phyloP scores from a whole-genome alignment of 1,139 yeast species.

The Scheffersomyces parashehatae region DNA sequence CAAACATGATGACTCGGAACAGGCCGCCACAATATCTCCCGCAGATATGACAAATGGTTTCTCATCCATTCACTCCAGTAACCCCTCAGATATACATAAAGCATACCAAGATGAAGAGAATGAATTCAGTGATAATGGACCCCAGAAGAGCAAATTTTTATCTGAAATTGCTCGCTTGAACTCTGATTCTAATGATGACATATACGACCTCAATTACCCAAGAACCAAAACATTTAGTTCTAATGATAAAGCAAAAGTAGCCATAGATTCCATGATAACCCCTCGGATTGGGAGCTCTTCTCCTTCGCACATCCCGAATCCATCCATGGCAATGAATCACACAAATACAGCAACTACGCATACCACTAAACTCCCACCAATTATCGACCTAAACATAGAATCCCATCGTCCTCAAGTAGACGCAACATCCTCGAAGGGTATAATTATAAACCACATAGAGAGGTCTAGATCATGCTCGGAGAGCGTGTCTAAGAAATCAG shows the following conservation, averaged over 20 bases:
- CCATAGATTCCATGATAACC: constrained; percentile 39
- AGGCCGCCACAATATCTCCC: not conserved
- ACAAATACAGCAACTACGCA: not conserved
- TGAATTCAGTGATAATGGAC: not conserved
- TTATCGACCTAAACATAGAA: constrained; percentile 8
- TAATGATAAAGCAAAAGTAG: constrained; percentile 38
- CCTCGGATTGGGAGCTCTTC: constrained; percentile 25
- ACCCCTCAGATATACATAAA: not conserved
- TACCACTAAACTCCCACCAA: constrained; percentile 8
- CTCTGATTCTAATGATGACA: constrained; percentile 37
- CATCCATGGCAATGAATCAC: too few species aligned
- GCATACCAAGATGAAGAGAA: constrained; percentile 4
- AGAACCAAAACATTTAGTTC: constrained; percentile 28
- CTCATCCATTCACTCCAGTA: not conserved
- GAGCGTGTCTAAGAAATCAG: constrained; percentile 37
- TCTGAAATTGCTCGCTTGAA: constrained; percentile 38
- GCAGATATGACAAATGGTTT: not conserved
- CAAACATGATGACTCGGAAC: not conserved
- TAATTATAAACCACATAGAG: constrained; percentile 49
- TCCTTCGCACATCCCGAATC: not conserved
- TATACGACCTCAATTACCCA: constrained; percentile 36
- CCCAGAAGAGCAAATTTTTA: constrained; percentile 20
- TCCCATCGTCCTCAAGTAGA: constrained; percentile 8
- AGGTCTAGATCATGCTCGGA: constrained; percentile 66
- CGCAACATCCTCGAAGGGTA: constrained; percentile 21